phyloP scores from a whole-genome alignment of 805 yeast genomes.

The Hanseniaspora meyeri region DNA sequence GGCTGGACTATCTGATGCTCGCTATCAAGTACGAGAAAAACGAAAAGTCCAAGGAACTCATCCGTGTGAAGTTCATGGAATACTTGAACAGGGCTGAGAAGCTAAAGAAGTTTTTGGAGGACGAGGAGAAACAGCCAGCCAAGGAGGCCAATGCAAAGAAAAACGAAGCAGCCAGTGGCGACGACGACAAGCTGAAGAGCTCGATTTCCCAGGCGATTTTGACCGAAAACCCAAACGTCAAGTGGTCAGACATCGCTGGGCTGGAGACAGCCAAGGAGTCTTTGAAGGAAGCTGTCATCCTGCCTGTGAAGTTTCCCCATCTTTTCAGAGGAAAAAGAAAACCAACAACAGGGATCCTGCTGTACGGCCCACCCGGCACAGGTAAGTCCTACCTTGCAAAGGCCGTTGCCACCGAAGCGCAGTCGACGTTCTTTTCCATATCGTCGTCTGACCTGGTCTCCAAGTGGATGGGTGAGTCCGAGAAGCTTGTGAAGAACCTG shows the following conservation, averaged over 20 bases:
- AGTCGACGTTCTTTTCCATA: conserved; percentile 90
- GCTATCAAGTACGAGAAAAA: conserved; percentile 93
- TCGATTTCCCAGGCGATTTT: conserved; percentile 87
- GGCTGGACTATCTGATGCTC: conserved; percentile 86
- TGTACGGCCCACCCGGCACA: conserved; percentile 93
- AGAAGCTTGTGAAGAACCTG: conserved; percentile 85
- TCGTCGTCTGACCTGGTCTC: conserved; percentile 93
- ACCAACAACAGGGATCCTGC: conserved; percentile 79
- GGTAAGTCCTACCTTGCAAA: conserved; percentile 95
- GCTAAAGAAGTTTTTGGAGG: conserved; percentile 75
- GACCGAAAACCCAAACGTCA: conserved; percentile 81
- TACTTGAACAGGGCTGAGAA: conserved; percentile 89
- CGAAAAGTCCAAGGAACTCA: conserved; percentile 74
- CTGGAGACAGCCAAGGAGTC: conserved; percentile 92
- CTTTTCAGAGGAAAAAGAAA: conserved; percentile 86
- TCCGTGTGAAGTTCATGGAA: conserved; percentile 79
- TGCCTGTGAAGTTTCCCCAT: conserved; percentile 94
- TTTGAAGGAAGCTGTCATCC: conserved; percentile 87
- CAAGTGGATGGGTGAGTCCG: conserved; percentile 99
- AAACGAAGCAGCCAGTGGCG: conserved; percentile 47
- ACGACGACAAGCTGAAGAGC: conserved; percentile 68
- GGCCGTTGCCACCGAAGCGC: conserved; percentile 97
- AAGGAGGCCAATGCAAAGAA: conserved; percentile 27
- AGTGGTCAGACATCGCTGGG: conserved; percentile 95
- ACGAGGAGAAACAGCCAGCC: conserved; percentile 33